Evolutionary conservation across 352 stramenopile species (phyloP), one percentile per base, ranked within the genome.

Genomic region (Phytophthora megakarya): DNA sequence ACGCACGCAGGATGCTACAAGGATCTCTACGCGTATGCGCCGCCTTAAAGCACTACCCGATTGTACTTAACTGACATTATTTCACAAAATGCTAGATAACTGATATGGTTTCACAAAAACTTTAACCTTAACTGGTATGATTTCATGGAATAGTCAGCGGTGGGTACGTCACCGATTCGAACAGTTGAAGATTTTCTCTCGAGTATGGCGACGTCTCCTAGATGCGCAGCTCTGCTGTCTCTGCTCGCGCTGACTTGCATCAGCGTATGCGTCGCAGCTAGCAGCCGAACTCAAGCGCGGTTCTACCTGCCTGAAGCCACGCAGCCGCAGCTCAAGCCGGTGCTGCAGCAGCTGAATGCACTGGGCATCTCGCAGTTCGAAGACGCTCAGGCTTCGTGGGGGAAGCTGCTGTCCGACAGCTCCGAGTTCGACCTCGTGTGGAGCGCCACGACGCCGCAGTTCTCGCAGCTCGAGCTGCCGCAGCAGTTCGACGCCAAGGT

Each of bases 391-490:
- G 67, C 35, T 28, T 63, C 42, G 15, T 92, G 83, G 83, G 67
- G 59, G 32, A 75, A 73, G 16, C 35, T 93, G 30, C 35, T 65
- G 7, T 57, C 56, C 13, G 61, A 77, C 46, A 88, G 80, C 40
- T 35, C 59, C 16, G 57, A 86, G 11, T 78, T 95, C 44, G 81
- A 92, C 46, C 71, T 93, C 32, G 82, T 95, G 39, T 93, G 82
- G 86, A 90, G 72, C 55, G 43, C 57, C 1, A 51, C 58, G 0
- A 12, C 61, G 0, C 72, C 75, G 15, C 77, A 75, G 12, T 67
- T 83, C 19, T 57, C 65, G 1, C 44, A 78, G 45, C 57, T 90
- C 37, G 56, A 72, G 45, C 80, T 89, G 18, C 56, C 78, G 3
- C 46, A 71, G 32, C 42, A 69, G 42, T 88, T 87, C 53, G 19